Conservation (phyloP, 225 moss, liverwort and hornwort genomes). For the Bryum argenteum region DNA sequence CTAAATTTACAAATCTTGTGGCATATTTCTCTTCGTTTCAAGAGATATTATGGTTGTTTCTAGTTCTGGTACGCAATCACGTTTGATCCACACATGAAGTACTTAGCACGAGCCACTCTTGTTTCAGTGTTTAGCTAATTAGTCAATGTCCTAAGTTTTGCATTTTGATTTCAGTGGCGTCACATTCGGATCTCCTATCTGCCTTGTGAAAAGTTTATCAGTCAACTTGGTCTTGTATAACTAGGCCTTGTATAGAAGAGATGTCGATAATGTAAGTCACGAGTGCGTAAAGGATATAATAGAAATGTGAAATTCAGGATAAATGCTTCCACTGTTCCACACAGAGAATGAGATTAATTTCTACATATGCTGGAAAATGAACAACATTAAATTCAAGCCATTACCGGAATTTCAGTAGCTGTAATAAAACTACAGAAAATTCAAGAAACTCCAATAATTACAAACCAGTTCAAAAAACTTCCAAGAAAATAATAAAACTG, state of each 20-base stretch:
- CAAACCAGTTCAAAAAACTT: too few relatives aligned
- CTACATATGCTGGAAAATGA: too few relatives aligned
- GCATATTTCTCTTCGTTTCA: slow-evolving; percentile 3
- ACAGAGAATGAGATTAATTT: too few relatives aligned
- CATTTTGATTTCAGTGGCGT: not conserved
- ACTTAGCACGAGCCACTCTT: not conserved
- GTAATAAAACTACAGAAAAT: too few relatives aligned
- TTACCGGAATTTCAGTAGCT: too few relatives aligned
- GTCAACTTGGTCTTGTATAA: not conserved
- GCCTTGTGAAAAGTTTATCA: not conserved
- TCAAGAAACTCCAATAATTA: too few relatives aligned
- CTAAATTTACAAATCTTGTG: slow-evolving; percentile 19
- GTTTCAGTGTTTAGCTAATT: not conserved
- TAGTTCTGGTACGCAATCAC: not conserved
- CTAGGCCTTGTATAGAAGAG: not conserved
- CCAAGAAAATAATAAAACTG: too few relatives aligned
- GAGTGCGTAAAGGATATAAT: too few relatives aligned
- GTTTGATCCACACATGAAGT: not conserved
- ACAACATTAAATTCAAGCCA: too few relatives aligned
- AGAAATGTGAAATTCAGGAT: too few relatives aligned
- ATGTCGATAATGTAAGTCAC: too few relatives aligned
- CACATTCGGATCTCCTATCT: not conserved
- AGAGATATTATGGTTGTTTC: not conserved
- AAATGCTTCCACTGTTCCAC: too few relatives aligned
- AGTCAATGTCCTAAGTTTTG: not conserved